Evolutionary conservation across 371 early-diverging fungal species (phyloP).

Genomic region (Parasitella parasitica): DNA sequence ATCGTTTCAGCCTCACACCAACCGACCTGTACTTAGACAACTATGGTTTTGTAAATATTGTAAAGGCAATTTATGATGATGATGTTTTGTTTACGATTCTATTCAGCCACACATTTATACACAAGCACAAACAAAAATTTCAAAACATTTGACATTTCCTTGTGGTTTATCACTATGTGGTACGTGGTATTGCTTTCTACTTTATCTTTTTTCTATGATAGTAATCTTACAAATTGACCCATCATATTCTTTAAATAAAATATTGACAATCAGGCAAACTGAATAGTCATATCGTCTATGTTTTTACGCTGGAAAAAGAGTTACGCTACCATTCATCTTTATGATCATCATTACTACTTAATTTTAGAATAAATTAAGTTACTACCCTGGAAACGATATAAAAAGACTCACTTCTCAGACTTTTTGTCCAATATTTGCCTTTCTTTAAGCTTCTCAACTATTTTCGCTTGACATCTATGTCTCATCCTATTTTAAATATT

Average conservation of each 20-base stretch:
- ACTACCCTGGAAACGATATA: not conserved
- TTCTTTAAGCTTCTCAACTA: not conserved
- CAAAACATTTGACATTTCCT: not conserved
- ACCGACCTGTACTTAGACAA: not conserved
- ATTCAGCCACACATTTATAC: not conserved
- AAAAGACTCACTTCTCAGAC: not conserved
- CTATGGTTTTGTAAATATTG: not conserved
- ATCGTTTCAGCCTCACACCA: not conserved
- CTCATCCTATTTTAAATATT: not conserved
- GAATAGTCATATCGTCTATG: not conserved
- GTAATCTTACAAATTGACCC: too few relatives aligned
- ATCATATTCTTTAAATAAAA: not conserved
- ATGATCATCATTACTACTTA: not conserved
- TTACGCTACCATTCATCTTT: not conserved
- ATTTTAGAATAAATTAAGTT: not conserved
- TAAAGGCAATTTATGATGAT: too few relatives aligned
- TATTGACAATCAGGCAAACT: not conserved
- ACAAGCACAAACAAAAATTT: not conserved
- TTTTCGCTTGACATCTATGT: not conserved
- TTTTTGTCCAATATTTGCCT: not conserved
- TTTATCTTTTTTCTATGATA: not conserved
- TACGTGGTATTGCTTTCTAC: not conserved
- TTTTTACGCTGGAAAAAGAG: not conserved
- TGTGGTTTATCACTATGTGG: not conserved
- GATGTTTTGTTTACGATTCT: not conserved